Evolutionary conservation across 2,329 filamentous ascomycete genomes (phyloP).

Genomic region (Trichoderma brevicompactum): DNA sequence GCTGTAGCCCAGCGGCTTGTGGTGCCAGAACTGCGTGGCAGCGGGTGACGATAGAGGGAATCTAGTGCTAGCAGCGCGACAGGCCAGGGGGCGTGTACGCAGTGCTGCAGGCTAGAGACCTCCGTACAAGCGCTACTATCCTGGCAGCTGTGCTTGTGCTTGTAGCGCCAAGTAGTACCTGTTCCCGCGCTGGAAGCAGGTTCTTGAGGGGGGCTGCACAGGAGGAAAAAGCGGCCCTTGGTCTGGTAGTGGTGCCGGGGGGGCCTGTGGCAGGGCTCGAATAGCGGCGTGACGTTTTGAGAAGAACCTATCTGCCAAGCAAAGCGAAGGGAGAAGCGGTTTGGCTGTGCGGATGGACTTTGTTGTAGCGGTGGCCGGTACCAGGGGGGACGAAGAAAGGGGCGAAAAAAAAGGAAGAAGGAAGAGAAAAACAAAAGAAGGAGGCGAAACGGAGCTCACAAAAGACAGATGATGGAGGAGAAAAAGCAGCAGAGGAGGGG

Average conservation of each 20-base stretch:
- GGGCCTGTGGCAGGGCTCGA: constrained; percentile 13
- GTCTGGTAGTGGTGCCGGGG: constrained; percentile 6
- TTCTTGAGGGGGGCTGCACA: background rate
- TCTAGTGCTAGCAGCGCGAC: constrained; percentile 14
- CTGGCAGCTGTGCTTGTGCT: background rate
- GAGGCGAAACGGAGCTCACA: background rate
- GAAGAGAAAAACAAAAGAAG: background rate
- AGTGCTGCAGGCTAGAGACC: constrained; percentile 14
- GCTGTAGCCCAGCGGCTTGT: constrained; percentile 23
- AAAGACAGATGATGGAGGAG: background rate
- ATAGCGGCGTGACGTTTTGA: constrained; percentile 25
- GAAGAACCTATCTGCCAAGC: background rate
- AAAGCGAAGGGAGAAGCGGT: constrained; percentile 2
- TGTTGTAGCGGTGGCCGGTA: background rate
- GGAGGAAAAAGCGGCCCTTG: constrained; percentile 11
- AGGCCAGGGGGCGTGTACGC: constrained; percentile 16
- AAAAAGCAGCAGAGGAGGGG: constrained; percentile 5
- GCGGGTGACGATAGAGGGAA: constrained; percentile 20
- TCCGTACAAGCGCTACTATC: constrained; percentile 2
- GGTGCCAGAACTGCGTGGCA: constrained; percentile 27
- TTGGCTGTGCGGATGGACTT: constrained; percentile 8
- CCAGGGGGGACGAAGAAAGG: background rate
- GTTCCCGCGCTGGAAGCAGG: background rate
- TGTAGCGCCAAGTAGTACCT: constrained; percentile 2
- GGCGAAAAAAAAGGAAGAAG: background rate